Evolutionary conservation across 441 rosid genomes (phyloP), one percentile per base, ranked within the genome.

Genomic region (Brassica hybrid): DNA sequence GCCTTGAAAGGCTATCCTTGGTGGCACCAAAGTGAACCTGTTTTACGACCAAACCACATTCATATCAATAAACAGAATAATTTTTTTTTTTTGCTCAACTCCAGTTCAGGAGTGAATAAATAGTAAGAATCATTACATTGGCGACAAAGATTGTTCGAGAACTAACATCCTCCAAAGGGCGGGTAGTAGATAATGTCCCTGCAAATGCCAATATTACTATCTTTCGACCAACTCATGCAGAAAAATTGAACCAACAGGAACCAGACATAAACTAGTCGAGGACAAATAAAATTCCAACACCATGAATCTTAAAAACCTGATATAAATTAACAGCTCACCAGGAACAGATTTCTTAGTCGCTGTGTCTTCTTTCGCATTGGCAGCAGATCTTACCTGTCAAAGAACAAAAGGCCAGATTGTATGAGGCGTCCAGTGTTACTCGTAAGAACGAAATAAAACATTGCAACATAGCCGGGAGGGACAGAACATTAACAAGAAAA

Each of bases 21-120:
- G 98, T 91, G 48, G 99, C 98, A 83, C 91, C 97, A 85, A 90
- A 89, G 84, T 96, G 97, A 83, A 96, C 99, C 98, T 96, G 88
- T 43, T 36, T 57, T 30, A 79, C 32, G 50, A 65, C 67, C 69
- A 72, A 76, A 66, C 67, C 68, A 72, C 19, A 60, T 23, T 74
- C 65, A 74, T 10, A 76, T 64, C 80, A 13, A 75, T 52, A 34
- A 34, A 75, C 71, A 58, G 69, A 77, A 60, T 78, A 61, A 56
- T 54, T 11, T n/a, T 7, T n/a, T n/a, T n/a, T n/a, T 30, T 30
- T 30, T 30, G 65, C 34, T 43, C 60, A 36, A 17, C 30, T 52
- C 16, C 27, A 41, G 48, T 58, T 16, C 14, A 67, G 9, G 58
- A 52, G 54, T 14, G 25, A 16, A 82, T 6, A 19, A 69, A 59